phyloP scores from a whole-genome alignment of 805 yeast genomes.

The Monosporozyma unispora region DNA sequence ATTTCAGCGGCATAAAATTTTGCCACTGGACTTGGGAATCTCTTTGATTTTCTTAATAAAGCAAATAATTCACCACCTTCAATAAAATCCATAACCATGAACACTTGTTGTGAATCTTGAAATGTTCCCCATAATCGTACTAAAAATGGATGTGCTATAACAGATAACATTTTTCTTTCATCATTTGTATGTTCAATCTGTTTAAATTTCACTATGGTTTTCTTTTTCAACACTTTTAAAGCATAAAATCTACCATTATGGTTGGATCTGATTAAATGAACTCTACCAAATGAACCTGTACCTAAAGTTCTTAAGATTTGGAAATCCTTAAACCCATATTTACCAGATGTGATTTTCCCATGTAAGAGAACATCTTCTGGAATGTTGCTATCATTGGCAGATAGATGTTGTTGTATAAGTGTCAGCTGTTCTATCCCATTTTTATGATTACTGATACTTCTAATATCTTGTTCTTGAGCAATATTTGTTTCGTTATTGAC shows the following conservation, averaged over 20 bases:
- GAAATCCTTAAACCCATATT: conserved; percentile 73
- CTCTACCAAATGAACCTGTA: conserved; percentile 93
- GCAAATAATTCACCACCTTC: conserved; percentile 94
- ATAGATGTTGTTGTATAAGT: background rate
- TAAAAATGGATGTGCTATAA: conserved; percentile 84
- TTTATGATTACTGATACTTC: background rate
- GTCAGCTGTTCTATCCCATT: background rate
- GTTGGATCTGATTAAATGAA: conserved; percentile 76
- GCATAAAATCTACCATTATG: conserved; percentile 91
- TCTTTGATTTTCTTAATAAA: conserved; percentile 72
- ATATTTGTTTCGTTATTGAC: background rate
- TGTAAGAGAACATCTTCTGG: conserved; percentile 1
- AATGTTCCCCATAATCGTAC: conserved; percentile 96
- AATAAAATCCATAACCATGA: conserved; percentile 94
- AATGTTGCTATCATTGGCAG: background rate
- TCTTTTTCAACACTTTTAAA: conserved; percentile 81
- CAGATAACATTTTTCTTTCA: conserved; percentile 78
- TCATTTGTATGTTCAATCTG: conserved; percentile 95
- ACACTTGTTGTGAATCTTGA: conserved; percentile 75
- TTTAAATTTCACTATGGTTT: conserved; percentile 82
- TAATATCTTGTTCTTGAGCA: background rate
- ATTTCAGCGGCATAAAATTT: conserved; percentile 95
- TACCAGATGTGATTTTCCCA: conserved; percentile 41
- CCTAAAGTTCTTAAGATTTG: conserved; percentile 82
- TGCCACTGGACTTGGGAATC: conserved; percentile 93